These are phyloP conservation scores for Wickerhamomyces bovis DNA, from an alignment of 805 yeast species.

Conservation along the genomic window DNA sequence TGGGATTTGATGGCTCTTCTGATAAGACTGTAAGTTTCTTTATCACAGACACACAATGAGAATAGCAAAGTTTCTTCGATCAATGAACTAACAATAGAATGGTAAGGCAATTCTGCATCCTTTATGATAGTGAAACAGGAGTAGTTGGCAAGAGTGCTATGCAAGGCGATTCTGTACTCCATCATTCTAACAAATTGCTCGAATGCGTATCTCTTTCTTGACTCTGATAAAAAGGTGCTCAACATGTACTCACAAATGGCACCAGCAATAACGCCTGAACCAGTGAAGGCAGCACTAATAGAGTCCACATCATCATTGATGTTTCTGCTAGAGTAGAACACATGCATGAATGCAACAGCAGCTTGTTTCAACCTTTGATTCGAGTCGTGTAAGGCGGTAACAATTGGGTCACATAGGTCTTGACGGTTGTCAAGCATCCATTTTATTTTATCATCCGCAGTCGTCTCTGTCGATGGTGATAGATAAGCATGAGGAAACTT, in stretches of 20 bases:
- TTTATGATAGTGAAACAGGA: slow-evolving; percentile 20
- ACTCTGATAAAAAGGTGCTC: slow-evolving; percentile 24
- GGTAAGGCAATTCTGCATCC: slow-evolving; percentile 24
- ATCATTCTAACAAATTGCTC: slow-evolving; percentile 35
- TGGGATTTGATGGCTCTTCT: slow-evolving; percentile 33
- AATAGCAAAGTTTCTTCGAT: slow-evolving; percentile 47
- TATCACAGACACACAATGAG: slow-evolving; percentile 45
- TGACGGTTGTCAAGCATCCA: neutral
- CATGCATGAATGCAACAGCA: slow-evolving; percentile 29
- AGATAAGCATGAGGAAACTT: slow-evolving; percentile 30
- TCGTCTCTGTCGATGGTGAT: slow-evolving; percentile 1
- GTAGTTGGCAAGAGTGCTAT: slow-evolving; percentile 21
- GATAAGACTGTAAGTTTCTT: slow-evolving; percentile 43
- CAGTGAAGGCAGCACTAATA: slow-evolving; percentile 32
- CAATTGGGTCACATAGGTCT: slow-evolving; percentile 29
- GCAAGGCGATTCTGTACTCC: slow-evolving; percentile 30
- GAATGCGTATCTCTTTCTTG: slow-evolving; percentile 30
- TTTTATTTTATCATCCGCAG: slow-evolving; percentile 5
- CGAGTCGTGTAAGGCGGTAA: slow-evolving; percentile 32
- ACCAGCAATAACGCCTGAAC: slow-evolving; percentile 33
- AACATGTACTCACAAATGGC: slow-evolving; percentile 31
- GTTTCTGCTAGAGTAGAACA: slow-evolving; percentile 26
- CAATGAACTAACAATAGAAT: slow-evolving; percentile 30
- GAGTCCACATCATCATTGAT: slow-evolving; percentile 24
- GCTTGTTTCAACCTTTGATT: slow-evolving; percentile 31